Evolutionary conservation across 805 yeast genomes (phyloP), one percentile per base, ranked within the genome.

Genomic region (Komagataella pseudopastoris): DNA sequence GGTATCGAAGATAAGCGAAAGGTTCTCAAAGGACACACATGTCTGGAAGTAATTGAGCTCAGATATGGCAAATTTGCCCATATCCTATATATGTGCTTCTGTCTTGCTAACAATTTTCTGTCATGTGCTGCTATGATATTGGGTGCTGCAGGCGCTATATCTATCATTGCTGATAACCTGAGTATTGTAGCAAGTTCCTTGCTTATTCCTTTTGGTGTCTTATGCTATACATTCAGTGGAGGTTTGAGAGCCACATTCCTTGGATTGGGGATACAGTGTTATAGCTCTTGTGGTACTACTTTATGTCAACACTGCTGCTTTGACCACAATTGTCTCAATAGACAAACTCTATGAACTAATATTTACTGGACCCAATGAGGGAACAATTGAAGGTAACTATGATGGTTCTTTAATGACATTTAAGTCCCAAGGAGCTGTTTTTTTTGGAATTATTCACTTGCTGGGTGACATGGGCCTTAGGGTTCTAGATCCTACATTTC

Each of bases 401-500:
- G 50, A 60, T 46, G 71, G 71, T 4, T 64, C 70, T 17, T 60
- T 60, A 45, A 52, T 68, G 18, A 68, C 72, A 14, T 67, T 68
- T n/a, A 64, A 61, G 47, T 65, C 70, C 23, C 60, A 64, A 51
- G 67, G 67, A 6, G 67, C 67, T 23, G 57, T 65, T 23, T 58
- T 63, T 49, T 68, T 68, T 54, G 71, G 71, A 1, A 59, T 69
- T 46, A 66, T 66, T 48, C 63, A 64, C 44, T 59, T 67, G 4
- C 52, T 61, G 36, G 72, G 74, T 48, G 69, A 67, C 51, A 61
- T 68, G 49, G 72, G 71, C 6, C 56, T 67, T 22, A 65, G 71
- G 1, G 64, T 70, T 20, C 61, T 67, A 63, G 74, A 70, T 55
- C 60, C 67, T 22, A 64, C 71, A 2, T 70, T 67, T 51, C 68